phyloP scores from a whole-genome alignment of 2,329 filamentous ascomycete species.

The Colletotrichum lindemuthianum region DNA sequence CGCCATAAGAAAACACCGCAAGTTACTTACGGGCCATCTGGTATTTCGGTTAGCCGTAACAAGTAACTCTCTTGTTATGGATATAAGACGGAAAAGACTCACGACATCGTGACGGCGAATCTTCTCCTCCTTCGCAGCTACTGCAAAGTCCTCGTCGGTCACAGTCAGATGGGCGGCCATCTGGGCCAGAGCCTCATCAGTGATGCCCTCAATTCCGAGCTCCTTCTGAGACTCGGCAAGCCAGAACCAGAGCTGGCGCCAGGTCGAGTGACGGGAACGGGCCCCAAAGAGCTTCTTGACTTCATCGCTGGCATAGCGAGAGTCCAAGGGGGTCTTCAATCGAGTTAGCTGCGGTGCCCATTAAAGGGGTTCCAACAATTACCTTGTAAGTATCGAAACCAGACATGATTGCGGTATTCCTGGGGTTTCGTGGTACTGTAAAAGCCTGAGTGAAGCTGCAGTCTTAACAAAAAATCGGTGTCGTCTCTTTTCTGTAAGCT shows the following conservation, averaged over 20 bases:
- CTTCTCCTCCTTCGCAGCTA: slow-evolving; percentile 81
- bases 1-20: too few relatives aligned
- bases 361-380: not conserved
- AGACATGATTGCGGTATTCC: not conserved
- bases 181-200: slow-evolving; percentile 77
- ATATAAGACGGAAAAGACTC: not conserved
- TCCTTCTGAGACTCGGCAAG: slow-evolving; percentile 86
- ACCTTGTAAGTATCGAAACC: slow-evolving; percentile 9
- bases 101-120: slow-evolving; percentile 62
- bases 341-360: not conserved
- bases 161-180: slow-evolving; percentile 80
- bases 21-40: slow-evolving; percentile 43
- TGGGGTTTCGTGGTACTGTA: too few relatives aligned
- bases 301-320: slow-evolving; percentile 77
- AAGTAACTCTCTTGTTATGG: too few relatives aligned
- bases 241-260: slow-evolving; percentile 87
- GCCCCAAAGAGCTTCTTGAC: slow-evolving; percentile 85
- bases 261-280: slow-evolving; percentile 78
- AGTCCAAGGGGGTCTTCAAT: slow-evolving; percentile 56
- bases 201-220: slow-evolving; percentile 78
- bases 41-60: not conserved
- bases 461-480: too few relatives aligned
- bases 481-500: too few relatives aligned
- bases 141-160: slow-evolving; percentile 80
- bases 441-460: too few relatives aligned